Base-by-base conservation (phyloP, 2,329 filamentous ascomycete species). In the Neofusicoccum umdonicola region DNA sequence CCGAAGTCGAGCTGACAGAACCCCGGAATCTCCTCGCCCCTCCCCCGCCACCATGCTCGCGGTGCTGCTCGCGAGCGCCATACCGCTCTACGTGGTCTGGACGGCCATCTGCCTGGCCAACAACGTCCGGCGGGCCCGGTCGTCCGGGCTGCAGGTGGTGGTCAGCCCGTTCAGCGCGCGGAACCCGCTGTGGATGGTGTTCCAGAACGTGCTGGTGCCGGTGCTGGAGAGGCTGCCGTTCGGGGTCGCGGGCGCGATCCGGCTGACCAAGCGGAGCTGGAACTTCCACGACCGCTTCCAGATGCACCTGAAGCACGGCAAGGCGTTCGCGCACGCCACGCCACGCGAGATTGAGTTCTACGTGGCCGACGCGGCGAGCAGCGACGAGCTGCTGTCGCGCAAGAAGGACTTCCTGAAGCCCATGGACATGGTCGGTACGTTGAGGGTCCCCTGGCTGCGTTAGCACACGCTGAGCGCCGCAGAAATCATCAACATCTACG, bases 281-380 rank as follows among this genome's bases (percentile, higher is more conserved):
- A 67, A 70, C 50, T 47, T 50, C 34, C 62, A 48, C 37, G 70
- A 68, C 3, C 69, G 70, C 15, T 62, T 42, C 17, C 39, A 27
- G 4, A 56, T 67, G 2, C 68, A 71, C 45, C 34, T 42, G 4
- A 66, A 69, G 15, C 44, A 67, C 12, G 70, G 68, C 39, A 62
- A 67, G 17, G 64, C 51, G 0, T 69, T 71, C 22, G 63, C 66
- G 3, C 34, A 69, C 19, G 67, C 63, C 3, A 63, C 66, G 1
- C 70, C 70, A 2, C 65, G 65, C 0, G 63, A 66, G 2, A 63
- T 63, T 27, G 64, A 62, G 45, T 22, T 72, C 39, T 66, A 62
- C 34, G 56, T 70, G n/a, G 19, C 54, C 9, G 63, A 71, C 42
- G 19, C 67, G 2, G 63, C 64, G 4, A 64, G 54, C 31, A 56